Evolutionary conservation across 169 alveolate genomes (phyloP), one percentile per base, ranked within the genome.

Genomic region (Theileria parva): DNA sequence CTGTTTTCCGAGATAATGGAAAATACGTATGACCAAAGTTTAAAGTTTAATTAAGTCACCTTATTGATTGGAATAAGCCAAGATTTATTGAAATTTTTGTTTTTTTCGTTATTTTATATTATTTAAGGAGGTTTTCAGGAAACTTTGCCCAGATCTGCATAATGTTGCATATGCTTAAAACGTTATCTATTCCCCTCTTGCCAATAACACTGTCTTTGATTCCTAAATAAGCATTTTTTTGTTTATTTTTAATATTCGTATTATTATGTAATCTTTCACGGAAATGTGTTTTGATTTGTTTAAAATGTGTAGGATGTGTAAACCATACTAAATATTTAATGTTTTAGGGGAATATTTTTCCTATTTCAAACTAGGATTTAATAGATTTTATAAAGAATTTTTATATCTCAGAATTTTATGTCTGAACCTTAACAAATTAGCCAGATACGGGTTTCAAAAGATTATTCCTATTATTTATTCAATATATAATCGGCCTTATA

Each of bases 161-260:
- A 48, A 63, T 21, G 71, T 63, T 63, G 71, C 71, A 63, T 63
- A 63, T 21, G 27, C 34, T 19, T 57, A 57, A 44, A 44, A 4
- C 53, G 53, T 11, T 44, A 44, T 7, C 17, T 44, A 44, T 8
- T 44, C 17, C 17, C 19, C 53, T 44, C 53, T 44, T 32, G 8
- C 53, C 53, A 44, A 4, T 44, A 44, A 44, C 15, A 44, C 12
- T 44, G 53, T 44, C 53, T 44, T 44, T 44, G 53, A 13, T 44
- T 44, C 53, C 12, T 44, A 44, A 44, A 44, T 44, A 44, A 44
- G 17, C 17, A 13, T 44, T 1, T 44, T 44, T 44, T 44, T 4
- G 3, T 44, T 44, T 44, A 44, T 44, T 44, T 44, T 15, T 44
- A 4, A 44, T 44, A 44, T 44, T 8, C 17, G 2, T 44, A 44